These are phyloP conservation scores for Tylopilus sp. DNA, from an alignment of 768 basidiomycete species.

Conservation along the genomic window DNA sequence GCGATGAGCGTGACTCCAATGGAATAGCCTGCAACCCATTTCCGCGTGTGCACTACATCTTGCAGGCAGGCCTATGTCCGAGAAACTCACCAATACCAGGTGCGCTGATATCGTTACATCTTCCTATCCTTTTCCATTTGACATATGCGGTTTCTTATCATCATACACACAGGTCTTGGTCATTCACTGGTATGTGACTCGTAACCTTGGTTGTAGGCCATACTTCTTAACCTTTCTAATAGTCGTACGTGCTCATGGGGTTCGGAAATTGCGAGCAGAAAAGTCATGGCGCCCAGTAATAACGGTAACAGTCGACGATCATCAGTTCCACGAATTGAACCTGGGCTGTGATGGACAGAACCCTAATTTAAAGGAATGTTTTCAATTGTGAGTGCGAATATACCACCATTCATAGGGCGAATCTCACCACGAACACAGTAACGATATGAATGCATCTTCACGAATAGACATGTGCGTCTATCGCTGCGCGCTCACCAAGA, in stretches of 20 bases:
- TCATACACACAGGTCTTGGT: neutral
- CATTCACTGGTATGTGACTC: neutral
- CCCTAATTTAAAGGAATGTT: conserved; percentile 54
- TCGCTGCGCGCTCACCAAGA: conserved; percentile 57
- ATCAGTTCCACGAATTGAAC: conserved; percentile 49
- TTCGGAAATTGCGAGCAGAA: conserved; percentile 48
- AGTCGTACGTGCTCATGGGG: conserved; percentile 41
- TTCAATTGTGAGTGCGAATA: conserved; percentile 46
- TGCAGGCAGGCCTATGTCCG: too few species aligned
- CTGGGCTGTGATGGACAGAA: conserved; percentile 72
- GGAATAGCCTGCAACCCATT: too few species aligned
- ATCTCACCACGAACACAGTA: conserved; percentile 29
- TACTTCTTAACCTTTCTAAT: neutral
- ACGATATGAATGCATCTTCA: conserved; percentile 37
- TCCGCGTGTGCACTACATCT: too few species aligned
- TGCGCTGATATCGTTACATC: too few species aligned
- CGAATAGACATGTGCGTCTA: conserved; percentile 54
- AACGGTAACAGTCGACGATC: conserved; percentile 51
- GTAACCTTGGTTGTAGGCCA: too few species aligned
- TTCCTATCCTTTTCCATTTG: neutral
- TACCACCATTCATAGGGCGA: neutral
- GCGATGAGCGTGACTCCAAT: too few species aligned
- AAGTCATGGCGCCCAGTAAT: conserved; percentile 69
- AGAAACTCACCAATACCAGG: too few species aligned
- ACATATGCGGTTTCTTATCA: neutral